Base-by-base conservation (phyloP, 1,139 yeast species). In the Sugiyamaella pinicola region DNA sequence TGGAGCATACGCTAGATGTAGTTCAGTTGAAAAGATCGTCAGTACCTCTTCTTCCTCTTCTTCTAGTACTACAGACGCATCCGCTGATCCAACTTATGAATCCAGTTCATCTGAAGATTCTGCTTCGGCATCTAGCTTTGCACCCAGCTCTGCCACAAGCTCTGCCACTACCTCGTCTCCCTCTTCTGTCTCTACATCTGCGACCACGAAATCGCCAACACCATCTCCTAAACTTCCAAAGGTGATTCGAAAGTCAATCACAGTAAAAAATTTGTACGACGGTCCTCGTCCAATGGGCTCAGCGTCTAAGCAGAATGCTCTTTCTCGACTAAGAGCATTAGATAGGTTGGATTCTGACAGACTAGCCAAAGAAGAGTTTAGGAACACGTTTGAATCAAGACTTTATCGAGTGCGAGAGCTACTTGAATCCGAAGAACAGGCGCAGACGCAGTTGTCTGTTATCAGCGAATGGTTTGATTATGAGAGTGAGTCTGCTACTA, bases 401-500 rank as follows among this genome's bases (percentile, higher is more conserved):
- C 61, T 71, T 35, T 71, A 71, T 58, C 58, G 65, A 50, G 64
- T 67, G 13, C 65, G 69, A 29, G 66, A 61, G 33, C 47, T 54
- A 26, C 45, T 58, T 19, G 51, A 48, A 7, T 49, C 49, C 7
- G 55, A 52, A 12, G 58, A 58, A 33, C 55, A 47, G 18, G 55
- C 69, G 2, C 77, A 54, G 34, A 47, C 34, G n/a, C 53, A 52
- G 43, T 49, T 85, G 1, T 59, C 73, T 28, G 84, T 82, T 21
- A 71, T 77, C 21, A 71, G 86, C 49, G 95, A 86, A 58, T 88
- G 96, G 96, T 73, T 89, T 35, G 96, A 88, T 52, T 83, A 80
- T 60, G 91, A 84, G 19, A 79, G 88, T 51, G 87, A 82, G 53
- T 74, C 73, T 28, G 79, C 88, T 1, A 58, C 75, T 0, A 55